Base-by-base conservation (phyloP, 2,329 filamentous ascomycete species). In the Fusarium subglutinans region DNA sequence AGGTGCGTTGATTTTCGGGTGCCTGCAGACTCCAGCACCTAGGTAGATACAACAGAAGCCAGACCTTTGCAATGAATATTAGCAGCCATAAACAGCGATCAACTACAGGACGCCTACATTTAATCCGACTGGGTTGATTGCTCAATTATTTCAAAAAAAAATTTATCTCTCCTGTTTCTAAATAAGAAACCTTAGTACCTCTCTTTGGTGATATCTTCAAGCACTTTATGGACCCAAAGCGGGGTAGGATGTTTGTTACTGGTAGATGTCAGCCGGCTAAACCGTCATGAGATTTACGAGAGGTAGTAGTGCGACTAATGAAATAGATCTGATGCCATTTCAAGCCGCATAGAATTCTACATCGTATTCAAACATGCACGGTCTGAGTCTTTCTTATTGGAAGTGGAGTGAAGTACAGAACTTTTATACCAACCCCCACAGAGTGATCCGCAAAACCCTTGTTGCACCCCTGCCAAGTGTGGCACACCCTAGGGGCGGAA, bases 1-100 rank as follows among this genome's bases (percentile, higher is more conserved):
- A 72, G 51, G 38, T 38, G 45, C 38, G 64, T 65, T 37, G 22
- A 40, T 54, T 69, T 17, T 48, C 55, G 43, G 58, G 44, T 59
- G 43, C 40, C 48, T 66, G 56, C 67, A 63, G 11, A 18, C 33
- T 50, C 22, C 24, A 54, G 50, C 14, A 48, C 13, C 18, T 28
- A 54, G n/a, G 15, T 26, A 37, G n/a, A 20, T 26, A 37, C 50
- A 37, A 20, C n/a, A 37, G 33, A 26, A 54, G 55, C 14, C 30
- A 20, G 38, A 35, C 33, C 18, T 30, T 14, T 47, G 15, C 20
- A n/a, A 53, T 53, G 26, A 22, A 51, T 51, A 22, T 18, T 20
- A 22, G 17, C n/a, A 22, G 55, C 37, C 30, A 37, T 20, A 48
- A 43, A 33, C 60, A 43, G 33, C 26, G 22, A 35, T 18, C 30